phyloP scores from a whole-genome alignment of 1,139 yeast genomes.

The Magnusiomyces clavatus region DNA sequence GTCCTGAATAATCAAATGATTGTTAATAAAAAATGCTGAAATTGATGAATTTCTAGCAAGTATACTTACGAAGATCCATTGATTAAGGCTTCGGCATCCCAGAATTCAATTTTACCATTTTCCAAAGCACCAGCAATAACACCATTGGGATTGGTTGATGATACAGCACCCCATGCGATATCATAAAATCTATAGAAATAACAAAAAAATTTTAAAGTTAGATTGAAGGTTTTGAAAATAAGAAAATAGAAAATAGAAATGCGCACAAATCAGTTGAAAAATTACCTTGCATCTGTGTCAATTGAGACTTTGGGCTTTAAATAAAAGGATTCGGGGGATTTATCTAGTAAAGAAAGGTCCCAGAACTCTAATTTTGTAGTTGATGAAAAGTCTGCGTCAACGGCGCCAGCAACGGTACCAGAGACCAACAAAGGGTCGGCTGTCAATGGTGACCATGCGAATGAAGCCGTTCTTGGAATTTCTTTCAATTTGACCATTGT shows the following conservation, averaged over 20 bases:
- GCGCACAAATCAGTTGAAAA: neutral
- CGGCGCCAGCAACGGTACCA: slow-evolving; percentile 92
- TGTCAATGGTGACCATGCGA: slow-evolving; percentile 83
- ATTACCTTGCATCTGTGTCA: slow-evolving; percentile 38
- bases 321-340: slow-evolving; percentile 30
- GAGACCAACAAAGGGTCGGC: slow-evolving; percentile 70
- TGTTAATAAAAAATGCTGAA: slow-evolving; percentile 4
- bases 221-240: neutral
- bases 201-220: neutral
- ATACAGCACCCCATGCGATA: slow-evolving; percentile 74
- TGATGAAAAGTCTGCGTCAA: slow-evolving; percentile 79
- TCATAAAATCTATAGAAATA: slow-evolving; percentile 51
- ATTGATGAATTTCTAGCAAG: neutral
- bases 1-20: slow-evolving; percentile 15
- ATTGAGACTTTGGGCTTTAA: slow-evolving; percentile 49
- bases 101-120: slow-evolving; percentile 69
- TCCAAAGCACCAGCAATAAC: slow-evolving; percentile 87
- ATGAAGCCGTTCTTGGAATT: slow-evolving; percentile 78
- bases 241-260: too few species aligned
- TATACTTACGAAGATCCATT: slow-evolving; percentile 16
- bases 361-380: slow-evolving; percentile 71
- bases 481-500: slow-evolving; percentile 78
- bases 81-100: slow-evolving; percentile 45
- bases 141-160: slow-evolving; percentile 47
- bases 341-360: slow-evolving; percentile 51